A percentile compares a stretch with the other conserved stretches of the same genome.
phyloP scores from a whole-genome alignment of 169 alveolate species.

The Cryptosporidium meleagridis region DNA sequence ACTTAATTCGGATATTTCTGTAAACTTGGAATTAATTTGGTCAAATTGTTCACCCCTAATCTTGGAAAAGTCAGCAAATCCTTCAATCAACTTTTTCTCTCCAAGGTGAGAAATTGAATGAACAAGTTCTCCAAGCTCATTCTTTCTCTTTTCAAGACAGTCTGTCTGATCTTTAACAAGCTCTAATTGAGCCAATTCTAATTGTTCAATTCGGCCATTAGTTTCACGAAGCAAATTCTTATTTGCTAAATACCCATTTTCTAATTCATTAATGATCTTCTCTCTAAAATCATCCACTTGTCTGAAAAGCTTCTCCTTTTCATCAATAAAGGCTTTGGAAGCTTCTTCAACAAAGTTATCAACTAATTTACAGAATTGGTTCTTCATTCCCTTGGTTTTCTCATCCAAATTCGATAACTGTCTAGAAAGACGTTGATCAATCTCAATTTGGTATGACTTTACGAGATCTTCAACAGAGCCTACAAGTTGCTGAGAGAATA shows the following conservation, averaged over 20 bases:
- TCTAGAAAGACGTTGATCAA: neutral
- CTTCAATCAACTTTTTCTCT: neutral
- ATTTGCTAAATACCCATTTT: neutral
- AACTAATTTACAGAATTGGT: slow-evolving; percentile 23
- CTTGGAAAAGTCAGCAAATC: slow-evolving; percentile 2
- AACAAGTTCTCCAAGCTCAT: slow-evolving; percentile 1
- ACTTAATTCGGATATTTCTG: slow-evolving; percentile 16
- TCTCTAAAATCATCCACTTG: slow-evolving; percentile 32
- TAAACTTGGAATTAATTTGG: neutral
- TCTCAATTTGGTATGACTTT: slow-evolving; percentile 4
- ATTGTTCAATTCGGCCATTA: neutral
- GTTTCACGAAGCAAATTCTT: slow-evolving; percentile 28
- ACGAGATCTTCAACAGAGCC: slow-evolving; percentile 4
- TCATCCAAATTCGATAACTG: slow-evolving; percentile 17
- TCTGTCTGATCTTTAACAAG: slow-evolving; percentile 16
- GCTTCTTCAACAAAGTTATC: slow-evolving; percentile 53
- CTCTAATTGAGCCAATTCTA: neutral
- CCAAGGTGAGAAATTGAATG: slow-evolving; percentile 7
- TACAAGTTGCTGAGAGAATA: neutral
- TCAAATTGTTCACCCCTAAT: neutral
- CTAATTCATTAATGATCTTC: neutral
- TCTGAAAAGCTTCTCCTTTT: slow-evolving; percentile 9
- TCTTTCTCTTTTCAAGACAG: slow-evolving; percentile 6
- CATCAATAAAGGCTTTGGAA: neutral
- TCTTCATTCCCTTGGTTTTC: slow-evolving; percentile 24